Conservation (phyloP, 768 basidiomycete genomes). For the Mycena pura region DNA sequence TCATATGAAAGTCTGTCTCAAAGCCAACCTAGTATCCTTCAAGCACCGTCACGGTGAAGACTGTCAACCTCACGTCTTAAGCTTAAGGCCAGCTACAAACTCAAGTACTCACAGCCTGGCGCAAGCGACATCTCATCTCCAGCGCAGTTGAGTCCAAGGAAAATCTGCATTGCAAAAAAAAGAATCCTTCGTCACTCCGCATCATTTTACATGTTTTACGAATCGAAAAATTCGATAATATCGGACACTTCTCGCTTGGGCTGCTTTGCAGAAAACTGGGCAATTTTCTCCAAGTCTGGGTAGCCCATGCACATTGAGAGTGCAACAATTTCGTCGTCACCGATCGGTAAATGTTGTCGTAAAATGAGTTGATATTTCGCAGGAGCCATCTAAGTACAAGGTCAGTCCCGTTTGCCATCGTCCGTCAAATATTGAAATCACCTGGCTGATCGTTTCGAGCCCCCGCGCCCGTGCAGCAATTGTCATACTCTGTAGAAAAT, state of each 20-base stretch:
- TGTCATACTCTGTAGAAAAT: conserved; percentile 26
- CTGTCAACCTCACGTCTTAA: too few species aligned
- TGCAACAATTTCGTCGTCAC: conserved; percentile 22
- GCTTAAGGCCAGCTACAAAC: too few species aligned
- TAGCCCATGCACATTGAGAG: conserved; percentile 24
- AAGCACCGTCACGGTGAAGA: too few species aligned
- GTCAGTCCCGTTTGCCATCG: too few species aligned
- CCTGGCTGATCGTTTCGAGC: conserved; percentile 24
- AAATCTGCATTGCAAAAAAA: too few species aligned
- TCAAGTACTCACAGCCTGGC: too few species aligned
- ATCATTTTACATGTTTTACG: too few species aligned
- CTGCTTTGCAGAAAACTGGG: conserved; percentile 14
- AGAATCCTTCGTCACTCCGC: too few species aligned
- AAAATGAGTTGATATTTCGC: conserved; percentile 26
- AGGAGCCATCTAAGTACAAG: not conserved
- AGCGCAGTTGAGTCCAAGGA: too few species aligned
- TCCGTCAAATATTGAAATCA: not conserved
- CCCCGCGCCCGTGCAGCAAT: conserved; percentile 28
- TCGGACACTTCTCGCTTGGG: conserved; percentile 25
- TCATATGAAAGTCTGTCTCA: too few species aligned
- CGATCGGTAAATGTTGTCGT: conserved; percentile 16
- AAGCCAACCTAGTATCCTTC: too few species aligned
- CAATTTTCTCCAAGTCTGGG: conserved; percentile 26
- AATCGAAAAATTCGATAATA: conserved; percentile 24
- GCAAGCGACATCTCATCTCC: too few species aligned